Evolutionary conservation across 345 rosid genomes (phyloP), one percentile per base, ranked within the genome.

Genomic region (Populus euphratica): DNA sequence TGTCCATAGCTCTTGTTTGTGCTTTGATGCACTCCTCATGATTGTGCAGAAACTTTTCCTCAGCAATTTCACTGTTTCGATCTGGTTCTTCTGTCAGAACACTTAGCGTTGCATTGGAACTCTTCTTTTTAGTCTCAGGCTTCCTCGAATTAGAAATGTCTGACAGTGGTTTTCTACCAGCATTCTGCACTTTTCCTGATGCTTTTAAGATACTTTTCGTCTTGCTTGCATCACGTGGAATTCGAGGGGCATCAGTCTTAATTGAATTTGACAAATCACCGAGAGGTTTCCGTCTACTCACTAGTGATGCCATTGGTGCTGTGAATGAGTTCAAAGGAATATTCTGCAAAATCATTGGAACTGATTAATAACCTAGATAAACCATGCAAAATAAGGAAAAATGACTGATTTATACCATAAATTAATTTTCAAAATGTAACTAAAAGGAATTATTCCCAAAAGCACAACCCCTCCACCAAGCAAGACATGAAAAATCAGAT

Each of bases 81-180:
- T 72, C 76, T 41, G 75, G 59, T 68, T 79, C 82, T 76, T 83
- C 80, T 14, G 78, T 72, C 27, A 59, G 62, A 59, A 66, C 82
- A 47, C 70, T 49, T 61, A 81, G 70, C 70, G 77, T 35, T 9
- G 41, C 39, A 23, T 62, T 72, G 13, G 52, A 39, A 63, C 68
- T 78, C 73, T 85, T 84, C 83, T 85, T 87, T 44, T 77, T 50
- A 27, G 77, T 68, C 77, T 83, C 80, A 2, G 84, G 79, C 77
- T 80, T 84, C 13, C 70, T 76, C 0, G 87, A 81, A 70, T 85
- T 89, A 43, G 92, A 89, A 74, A 89, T 87, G 80, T 89, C 92
- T 13, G 85, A 70, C 14, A 89, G 87, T 0, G 82, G 89, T 79
- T 83, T 87, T 82, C 90, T 83, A 8, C 73, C 78, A 69, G 77